Evolutionary conservation across 1,139 yeast species (phyloP).

Genomic region (Scheffersomyces cryptocercus): DNA sequence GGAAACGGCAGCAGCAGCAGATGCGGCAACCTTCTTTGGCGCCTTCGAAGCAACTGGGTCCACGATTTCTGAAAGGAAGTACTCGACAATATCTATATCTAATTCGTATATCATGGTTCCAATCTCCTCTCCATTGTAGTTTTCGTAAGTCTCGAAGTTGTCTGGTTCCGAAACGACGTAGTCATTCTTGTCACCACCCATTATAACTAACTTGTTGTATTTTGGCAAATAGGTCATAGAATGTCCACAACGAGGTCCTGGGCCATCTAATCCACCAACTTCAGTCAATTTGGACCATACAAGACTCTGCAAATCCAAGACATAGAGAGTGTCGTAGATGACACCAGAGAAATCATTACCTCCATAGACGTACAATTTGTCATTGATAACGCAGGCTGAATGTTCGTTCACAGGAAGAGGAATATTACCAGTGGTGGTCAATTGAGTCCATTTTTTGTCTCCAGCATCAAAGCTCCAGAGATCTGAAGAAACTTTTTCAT

Average conservation of each 20-base stretch:
- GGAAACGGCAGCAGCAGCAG: slow-evolving; percentile 13
- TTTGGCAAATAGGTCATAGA: slow-evolving; percentile 72
- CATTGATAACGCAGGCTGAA: slow-evolving; percentile 77
- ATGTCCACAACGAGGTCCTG: slow-evolving; percentile 94
- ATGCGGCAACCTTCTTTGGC: slow-evolving; percentile 12
- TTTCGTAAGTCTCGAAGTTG: slow-evolving; percentile 49
- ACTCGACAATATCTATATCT: slow-evolving; percentile 46
- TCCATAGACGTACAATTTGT: slow-evolving; percentile 82
- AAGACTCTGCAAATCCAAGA: slow-evolving; percentile 72
- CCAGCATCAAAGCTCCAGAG: slow-evolving; percentile 81
- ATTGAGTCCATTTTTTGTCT: slow-evolving; percentile 64
- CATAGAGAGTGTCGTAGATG: slow-evolving; percentile 66
- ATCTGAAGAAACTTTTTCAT: slow-evolving; percentile 72
- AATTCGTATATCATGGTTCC: slow-evolving; percentile 67
- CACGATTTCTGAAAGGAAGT: slow-evolving; percentile 22
- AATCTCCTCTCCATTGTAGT: slow-evolving; percentile 47
- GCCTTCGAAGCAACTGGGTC: slow-evolving; percentile 9
- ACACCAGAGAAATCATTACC: slow-evolving; percentile 82
- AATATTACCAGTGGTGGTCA: slow-evolving; percentile 52
- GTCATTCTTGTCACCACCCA: slow-evolving; percentile 90
- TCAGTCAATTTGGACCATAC: slow-evolving; percentile 71
- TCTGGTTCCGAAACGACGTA: slow-evolving; percentile 40
- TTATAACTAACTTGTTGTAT: slow-evolving; percentile 69
- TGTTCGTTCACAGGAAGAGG: slow-evolving; percentile 95
- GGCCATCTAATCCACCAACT: slow-evolving; percentile 44